Base-by-base conservation (phyloP, 441 rosid species). In the Macaranga tanarius region DNA sequence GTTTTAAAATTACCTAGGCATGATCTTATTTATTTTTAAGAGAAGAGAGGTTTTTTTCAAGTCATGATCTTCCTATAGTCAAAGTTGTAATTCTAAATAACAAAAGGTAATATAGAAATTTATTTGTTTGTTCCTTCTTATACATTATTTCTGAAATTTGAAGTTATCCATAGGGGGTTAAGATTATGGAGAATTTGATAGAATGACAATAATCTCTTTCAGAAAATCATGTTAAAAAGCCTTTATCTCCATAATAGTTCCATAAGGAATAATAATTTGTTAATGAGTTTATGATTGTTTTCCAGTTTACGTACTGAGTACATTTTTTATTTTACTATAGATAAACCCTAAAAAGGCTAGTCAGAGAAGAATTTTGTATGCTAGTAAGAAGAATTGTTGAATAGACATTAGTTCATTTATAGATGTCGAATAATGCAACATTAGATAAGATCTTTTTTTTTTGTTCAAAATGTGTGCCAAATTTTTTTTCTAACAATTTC, bases 281-380 rank as follows among this genome's bases (percentile, higher is more conserved):
- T 44, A 26, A 57, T 54, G 48, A 19, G 22, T 71, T 52, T 73
- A 19, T 63, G 62, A 44, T 70, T 26, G 44, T 63, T 40, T 50
- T 74, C n/a, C 69, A 59, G 42, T 38, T 42, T n/a, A 23, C 62
- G 8, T 65, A 58, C 70, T 71, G 44, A 61, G 67, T 56, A 75
- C 81, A 80, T 69, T 76, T 78, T 26, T 81, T 65, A 76, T 76
- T 67, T 40, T 81, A 48, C 48, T 59, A 77, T 88, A 92, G 99
- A 81, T 95, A 77, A 87, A 90, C 76, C 97, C 97, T 5, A 97
- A 94, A 72, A 90, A 88, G 79, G 94, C 95, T 23, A 89, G n/a
- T n/a, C n/a, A n/a, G 91, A 77, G 97, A 92, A 83, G 97, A 92
- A 77, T 94, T 94, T 71, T 95, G 91, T 22, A 77, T 67, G 91